These are phyloP conservation scores for Cornus controversa DNA, from an alignment of 148 eudicot species.

Conservation along the genomic window DNA sequence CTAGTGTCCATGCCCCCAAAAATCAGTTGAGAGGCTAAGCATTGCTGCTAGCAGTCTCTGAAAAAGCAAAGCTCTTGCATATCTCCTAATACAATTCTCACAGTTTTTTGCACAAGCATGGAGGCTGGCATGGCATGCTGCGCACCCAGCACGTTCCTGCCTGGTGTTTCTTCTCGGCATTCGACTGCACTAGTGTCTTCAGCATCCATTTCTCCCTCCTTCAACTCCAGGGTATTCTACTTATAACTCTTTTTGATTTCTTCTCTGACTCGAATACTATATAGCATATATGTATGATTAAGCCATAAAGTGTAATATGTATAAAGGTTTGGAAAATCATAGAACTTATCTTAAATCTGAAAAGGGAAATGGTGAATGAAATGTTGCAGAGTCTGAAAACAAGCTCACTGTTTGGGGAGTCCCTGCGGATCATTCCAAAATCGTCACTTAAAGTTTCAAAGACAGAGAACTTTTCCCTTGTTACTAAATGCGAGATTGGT, in stretches of 20 bases:
- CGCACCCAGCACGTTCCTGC: conserved; percentile 58
- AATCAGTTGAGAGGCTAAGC: not conserved
- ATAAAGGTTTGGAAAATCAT: not conserved
- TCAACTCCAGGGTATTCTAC: conserved; percentile 58
- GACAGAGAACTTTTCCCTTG: conserved; percentile 48
- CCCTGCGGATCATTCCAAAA: conserved; percentile 53
- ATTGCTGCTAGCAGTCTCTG: conserved; percentile 8
- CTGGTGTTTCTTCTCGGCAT: conserved; percentile 59
- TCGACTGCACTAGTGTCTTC: conserved; percentile 54
- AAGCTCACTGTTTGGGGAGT: conserved; percentile 74
- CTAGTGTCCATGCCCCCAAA: conserved; percentile 9
- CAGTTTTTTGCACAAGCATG: conserved; percentile 32
- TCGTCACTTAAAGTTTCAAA: conserved; percentile 59
- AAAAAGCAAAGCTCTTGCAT: conserved; percentile 12
- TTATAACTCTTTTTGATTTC: too few species aligned
- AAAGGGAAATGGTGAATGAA: not conserved
- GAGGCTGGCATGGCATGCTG: conserved; percentile 72
- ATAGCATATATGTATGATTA: not conserved
- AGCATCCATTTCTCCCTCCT: conserved; percentile 46
- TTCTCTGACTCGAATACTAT: too few species aligned
- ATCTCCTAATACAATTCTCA: not conserved
- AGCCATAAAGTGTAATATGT: not conserved
- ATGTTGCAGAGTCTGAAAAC: conserved; percentile 66
- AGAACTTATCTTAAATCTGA: too few species aligned
- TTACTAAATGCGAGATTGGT: conserved; percentile 77